Evolutionary conservation across 2,329 filamentous ascomycete species (phyloP).

Genomic region (Penicillium occitanis): DNA sequence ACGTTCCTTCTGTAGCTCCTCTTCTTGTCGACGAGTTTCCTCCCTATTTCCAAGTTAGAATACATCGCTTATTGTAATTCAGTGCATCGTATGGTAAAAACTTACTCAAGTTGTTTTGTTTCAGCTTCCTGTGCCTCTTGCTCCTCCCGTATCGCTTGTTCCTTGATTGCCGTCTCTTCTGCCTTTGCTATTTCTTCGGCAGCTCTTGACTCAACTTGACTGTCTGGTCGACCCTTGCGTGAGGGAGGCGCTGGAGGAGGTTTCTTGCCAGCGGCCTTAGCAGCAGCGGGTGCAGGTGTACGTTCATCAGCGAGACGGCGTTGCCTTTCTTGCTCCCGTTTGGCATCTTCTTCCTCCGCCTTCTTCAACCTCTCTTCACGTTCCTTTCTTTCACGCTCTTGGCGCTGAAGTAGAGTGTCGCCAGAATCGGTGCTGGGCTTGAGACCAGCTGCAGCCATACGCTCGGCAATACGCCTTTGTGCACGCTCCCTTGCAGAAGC

Average conservation of each 20-base stretch:
- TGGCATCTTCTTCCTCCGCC: conserved; percentile 91
- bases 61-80: conserved; percentile 10
- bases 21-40: conserved; percentile 71
- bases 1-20: conserved; percentile 75
- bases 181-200: conserved; percentile 62
- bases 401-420: conserved; percentile 78
- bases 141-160: conserved; percentile 62
- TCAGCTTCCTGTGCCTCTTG: conserved; percentile 74
- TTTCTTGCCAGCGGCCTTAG: conserved; percentile 62
- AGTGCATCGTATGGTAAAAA: conserved; percentile 31
- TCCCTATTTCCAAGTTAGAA: conserved; percentile 54
- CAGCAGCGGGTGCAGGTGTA: conserved; percentile 57
- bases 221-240: conserved; percentile 64
- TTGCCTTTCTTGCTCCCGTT: conserved; percentile 83
- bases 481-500: conserved; percentile 97
- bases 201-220: conserved; percentile 58
- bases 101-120: conserved; percentile 79
- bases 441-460: conserved; percentile 87
- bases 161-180: conserved; percentile 55
- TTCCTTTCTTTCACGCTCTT: conserved; percentile 84
- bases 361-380: conserved; percentile 81
- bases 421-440: conserved; percentile 76
- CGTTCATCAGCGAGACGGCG: conserved; percentile 78
- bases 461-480: conserved; percentile 93
- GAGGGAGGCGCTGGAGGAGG: conserved; percentile 70